Percentiles rank a stretch among this genome's conserved stretches.
Conservation (phyloP, 83 land plant genomes). For the Picea mariana region DNA sequence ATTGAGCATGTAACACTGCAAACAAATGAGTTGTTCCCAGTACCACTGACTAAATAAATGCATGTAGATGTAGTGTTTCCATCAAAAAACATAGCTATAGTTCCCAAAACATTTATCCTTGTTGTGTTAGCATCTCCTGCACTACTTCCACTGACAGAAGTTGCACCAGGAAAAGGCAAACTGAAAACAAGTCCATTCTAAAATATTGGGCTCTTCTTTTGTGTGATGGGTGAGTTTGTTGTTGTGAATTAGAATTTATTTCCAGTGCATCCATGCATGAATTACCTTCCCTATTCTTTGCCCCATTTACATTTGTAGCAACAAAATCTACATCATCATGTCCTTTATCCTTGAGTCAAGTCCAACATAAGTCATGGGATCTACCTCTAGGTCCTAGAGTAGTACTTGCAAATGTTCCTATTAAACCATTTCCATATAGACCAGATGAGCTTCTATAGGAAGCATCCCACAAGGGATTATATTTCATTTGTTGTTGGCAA, state of each 20-base stretch:
- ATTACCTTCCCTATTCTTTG: conserved; percentile 1
- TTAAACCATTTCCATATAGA: not conserved
- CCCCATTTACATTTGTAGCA: not conserved
- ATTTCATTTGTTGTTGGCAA: conserved; percentile 7
- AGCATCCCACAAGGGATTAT: not conserved
- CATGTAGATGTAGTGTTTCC: too few relatives aligned
- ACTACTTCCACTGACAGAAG: not conserved
- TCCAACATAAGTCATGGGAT: not conserved
- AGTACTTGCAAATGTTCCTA: not conserved
- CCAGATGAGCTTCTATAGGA: not conserved
- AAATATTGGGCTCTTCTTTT: not conserved
- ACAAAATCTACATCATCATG: not conserved
- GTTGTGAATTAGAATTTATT: not conserved
- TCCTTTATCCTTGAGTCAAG: not conserved
- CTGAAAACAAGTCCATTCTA: not conserved
- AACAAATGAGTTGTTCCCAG: too few relatives aligned
- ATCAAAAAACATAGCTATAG: too few relatives aligned
- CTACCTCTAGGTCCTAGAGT: not conserved
- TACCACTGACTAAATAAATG: too few relatives aligned
- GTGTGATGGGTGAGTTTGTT: not conserved
- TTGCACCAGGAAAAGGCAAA: conserved; percentile 9
- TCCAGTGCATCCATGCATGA: not conserved
- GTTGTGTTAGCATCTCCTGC: not conserved
- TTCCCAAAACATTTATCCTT: too few relatives aligned
- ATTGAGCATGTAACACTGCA: too few relatives aligned